A percentile compares a stretch with the other conserved stretches of the same genome.
Conservation (phyloP, 2,329 filamentous ascomycete genomes). For the Fusarium drepaniforme region DNA sequence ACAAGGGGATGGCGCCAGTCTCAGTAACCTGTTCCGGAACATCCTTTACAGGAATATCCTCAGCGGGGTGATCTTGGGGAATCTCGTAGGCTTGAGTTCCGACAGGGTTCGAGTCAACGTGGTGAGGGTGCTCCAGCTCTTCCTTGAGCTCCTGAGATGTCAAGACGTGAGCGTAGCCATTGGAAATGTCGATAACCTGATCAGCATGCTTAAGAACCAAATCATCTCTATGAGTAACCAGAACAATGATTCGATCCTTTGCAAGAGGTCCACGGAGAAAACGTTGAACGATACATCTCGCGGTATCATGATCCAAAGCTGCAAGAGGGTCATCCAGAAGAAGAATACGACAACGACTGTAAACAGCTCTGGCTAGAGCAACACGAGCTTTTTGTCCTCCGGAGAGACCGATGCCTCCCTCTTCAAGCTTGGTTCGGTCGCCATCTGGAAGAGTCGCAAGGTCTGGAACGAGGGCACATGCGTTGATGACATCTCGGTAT, state of each 20-base stretch:
- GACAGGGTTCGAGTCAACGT: constrained; percentile 35
- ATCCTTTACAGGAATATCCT: constrained; percentile 36
- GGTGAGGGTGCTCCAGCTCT: constrained; percentile 54
- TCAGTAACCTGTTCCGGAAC: constrained; percentile 50
- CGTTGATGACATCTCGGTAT: constrained; percentile 71
- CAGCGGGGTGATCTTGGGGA: constrained; percentile 49
- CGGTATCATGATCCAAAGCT: constrained; percentile 72
- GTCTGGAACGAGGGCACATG: constrained; percentile 69
- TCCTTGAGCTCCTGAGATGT: constrained; percentile 58
- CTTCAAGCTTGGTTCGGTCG: constrained; percentile 70
- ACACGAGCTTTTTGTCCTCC: constrained; percentile 74
- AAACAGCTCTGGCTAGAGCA: constrained; percentile 72
- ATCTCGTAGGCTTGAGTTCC: constrained; percentile 37
- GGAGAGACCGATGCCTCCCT: constrained; percentile 72
- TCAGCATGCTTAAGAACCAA: constrained; percentile 79
- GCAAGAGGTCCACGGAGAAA: constrained; percentile 70
- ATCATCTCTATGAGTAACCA: constrained; percentile 85
- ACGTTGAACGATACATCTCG: constrained; percentile 71
- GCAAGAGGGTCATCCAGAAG: constrained; percentile 74
- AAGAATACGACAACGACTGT: constrained; percentile 68
- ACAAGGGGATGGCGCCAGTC: constrained; percentile 78
- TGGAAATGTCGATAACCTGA: constrained; percentile 77
- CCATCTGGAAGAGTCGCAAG: constrained; percentile 67
- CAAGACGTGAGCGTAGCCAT: constrained; percentile 67
- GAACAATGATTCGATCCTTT: constrained; percentile 76